Evolutionary conservation across 331 rosid genomes (phyloP).

Genomic region (Quercus phellos): DNA sequence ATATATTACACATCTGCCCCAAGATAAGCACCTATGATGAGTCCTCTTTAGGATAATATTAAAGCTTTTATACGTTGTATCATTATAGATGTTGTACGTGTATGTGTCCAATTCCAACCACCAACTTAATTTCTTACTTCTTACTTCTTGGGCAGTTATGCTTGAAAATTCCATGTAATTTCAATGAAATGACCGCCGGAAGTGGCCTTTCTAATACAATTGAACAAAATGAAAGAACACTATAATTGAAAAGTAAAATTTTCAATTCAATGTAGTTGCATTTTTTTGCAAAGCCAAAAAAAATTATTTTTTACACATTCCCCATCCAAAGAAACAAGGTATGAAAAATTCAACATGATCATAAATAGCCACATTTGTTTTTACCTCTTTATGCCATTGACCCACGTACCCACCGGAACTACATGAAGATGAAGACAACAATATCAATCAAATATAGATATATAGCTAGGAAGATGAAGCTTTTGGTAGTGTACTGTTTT

Average conservation of each 20-base stretch:
- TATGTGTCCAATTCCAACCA: too few species aligned
- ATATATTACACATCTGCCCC: too few species aligned
- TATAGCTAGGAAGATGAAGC: conserved; percentile 19
- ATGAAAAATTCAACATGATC: conserved; percentile 18
- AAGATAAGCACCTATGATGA: too few species aligned
- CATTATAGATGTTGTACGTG: too few species aligned
- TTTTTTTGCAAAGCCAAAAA: conserved; percentile 36
- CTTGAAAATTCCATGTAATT: too few species aligned
- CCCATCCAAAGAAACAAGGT: conserved; percentile 16
- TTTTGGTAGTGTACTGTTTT: conserved; percentile 31
- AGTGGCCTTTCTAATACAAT: not conserved
- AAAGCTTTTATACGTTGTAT: too few species aligned
- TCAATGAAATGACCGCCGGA: too few species aligned
- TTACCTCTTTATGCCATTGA: conserved; percentile 13
- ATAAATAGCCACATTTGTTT: conserved; percentile 39
- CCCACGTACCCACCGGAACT: conserved; percentile 14
- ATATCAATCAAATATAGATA: not conserved
- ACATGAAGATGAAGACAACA: not conserved
- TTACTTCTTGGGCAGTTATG: too few species aligned
- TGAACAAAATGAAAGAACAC: not conserved
- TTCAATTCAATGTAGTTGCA: conserved; percentile 29
- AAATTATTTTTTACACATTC: conserved; percentile 56
- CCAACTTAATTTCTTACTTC: too few species aligned
- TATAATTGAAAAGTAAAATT: conserved; percentile 11
- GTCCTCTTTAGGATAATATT: too few species aligned